phyloP scores from a whole-genome alignment of 1,139 yeast genomes.

The Sugiyamaella castrensis region DNA sequence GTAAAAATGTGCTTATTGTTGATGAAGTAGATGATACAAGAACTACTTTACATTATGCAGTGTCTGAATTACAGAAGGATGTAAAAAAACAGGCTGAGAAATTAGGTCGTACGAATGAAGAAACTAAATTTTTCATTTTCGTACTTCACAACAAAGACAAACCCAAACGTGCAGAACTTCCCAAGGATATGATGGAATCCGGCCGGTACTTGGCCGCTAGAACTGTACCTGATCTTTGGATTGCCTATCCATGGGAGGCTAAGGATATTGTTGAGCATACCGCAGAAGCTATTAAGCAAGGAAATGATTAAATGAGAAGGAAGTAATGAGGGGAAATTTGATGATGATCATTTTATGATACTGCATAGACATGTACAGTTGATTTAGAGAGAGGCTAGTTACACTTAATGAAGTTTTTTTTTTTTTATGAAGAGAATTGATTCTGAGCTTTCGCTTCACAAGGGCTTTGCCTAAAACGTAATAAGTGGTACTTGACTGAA shows the following conservation, averaged over 20 bases:
- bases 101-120: conserved; percentile 48
- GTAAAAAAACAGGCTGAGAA: conserved; percentile 57
- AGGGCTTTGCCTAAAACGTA: too few species aligned
- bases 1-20: conserved; percentile 77
- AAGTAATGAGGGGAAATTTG: neutral
- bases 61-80: conserved; percentile 82
- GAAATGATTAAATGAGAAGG: conserved; percentile 40
- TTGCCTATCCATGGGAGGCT: conserved; percentile 97
- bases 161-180: conserved; percentile 78
- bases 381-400: too few species aligned
- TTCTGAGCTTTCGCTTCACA: neutral
- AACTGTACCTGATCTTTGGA: conserved; percentile 90
- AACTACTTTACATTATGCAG: conserved; percentile 90
- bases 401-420: too few species aligned
- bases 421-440: neutral
- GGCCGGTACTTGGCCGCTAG: conserved; percentile 88
- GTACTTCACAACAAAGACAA: conserved; percentile 92
- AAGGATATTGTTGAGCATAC: conserved; percentile 87
- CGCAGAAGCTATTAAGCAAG: conserved; percentile 74
- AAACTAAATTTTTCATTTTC: conserved; percentile 80
- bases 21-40: conserved; percentile 97
- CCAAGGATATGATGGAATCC: conserved; percentile 57
- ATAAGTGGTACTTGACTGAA: too few species aligned
- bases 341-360: too few species aligned
- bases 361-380: too few species aligned